Evolutionary conservation across 495 filamentous ascomycete species (phyloP).

Genomic region (Talaromyces stipitatus): DNA sequence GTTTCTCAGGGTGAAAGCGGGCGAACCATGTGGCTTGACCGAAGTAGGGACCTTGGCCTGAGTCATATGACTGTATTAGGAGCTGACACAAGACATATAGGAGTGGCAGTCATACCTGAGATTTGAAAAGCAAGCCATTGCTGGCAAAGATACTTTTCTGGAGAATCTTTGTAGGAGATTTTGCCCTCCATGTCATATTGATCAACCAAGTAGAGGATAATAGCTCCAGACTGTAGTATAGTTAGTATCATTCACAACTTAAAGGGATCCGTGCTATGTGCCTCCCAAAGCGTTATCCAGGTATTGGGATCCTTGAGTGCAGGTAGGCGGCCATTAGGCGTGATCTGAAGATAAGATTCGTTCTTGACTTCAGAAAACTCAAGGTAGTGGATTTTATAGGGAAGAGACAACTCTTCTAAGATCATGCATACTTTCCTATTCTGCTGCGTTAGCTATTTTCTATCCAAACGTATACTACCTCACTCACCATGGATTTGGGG

Average conservation of each 20-base stretch:
- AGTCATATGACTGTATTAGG: neutral
- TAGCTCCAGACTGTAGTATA: conserved; percentile 40
- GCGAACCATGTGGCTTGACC: conserved; percentile 34
- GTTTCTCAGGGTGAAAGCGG: conserved; percentile 34
- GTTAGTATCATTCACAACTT: neutral
- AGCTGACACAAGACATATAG: neutral
- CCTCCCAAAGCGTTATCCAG: conserved; percentile 29
- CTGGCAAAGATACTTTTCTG: conserved; percentile 21
- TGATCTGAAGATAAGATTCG: conserved; percentile 80
- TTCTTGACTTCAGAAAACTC: conserved; percentile 62
- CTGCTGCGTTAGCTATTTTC: too few species aligned
- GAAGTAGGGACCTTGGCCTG: conserved; percentile 30
- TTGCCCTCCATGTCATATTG: conserved; percentile 37
- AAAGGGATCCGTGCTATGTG: neutral
- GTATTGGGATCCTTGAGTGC: conserved; percentile 49
- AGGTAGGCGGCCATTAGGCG: conserved; percentile 86
- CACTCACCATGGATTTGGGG: neutral
- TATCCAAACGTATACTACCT: neutral
- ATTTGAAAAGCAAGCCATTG: conserved; percentile 36
- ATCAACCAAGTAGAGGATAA: conserved; percentile 40
- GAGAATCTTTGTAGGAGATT: conserved; percentile 25
- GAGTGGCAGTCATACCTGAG: conserved; percentile 9
- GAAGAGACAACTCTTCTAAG: conserved; percentile 69
- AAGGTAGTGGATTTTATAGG: conserved; percentile 56
- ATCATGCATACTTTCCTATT: conserved; percentile 63